Conservation (phyloP, 1,139 yeast genomes). For the Candida pseudoviswanathii region DNA sequence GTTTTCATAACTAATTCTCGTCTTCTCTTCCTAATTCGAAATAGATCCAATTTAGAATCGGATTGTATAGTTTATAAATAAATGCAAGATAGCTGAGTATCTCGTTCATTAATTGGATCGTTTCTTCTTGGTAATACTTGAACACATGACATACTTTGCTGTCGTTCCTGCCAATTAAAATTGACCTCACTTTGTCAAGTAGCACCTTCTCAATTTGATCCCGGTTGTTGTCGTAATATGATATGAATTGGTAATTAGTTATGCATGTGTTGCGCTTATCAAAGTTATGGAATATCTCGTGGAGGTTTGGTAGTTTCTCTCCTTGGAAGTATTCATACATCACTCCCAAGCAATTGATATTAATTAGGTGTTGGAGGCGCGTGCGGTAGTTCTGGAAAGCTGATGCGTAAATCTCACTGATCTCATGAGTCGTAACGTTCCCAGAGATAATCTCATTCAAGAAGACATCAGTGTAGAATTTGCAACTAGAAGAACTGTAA, state of each 20-base stretch:
- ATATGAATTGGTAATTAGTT: conserved; percentile 2
- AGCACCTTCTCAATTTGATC: conserved; percentile 8
- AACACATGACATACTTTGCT: conserved; percentile 16
- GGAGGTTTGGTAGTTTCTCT: not conserved
- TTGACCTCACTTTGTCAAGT: conserved; percentile 7
- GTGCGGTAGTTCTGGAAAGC: conserved; percentile 7
- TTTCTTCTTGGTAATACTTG: conserved; percentile 11
- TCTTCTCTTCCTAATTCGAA: conserved; percentile 24
- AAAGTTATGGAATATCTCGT: not conserved
- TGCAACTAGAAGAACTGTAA: not conserved
- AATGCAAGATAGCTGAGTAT: conserved; percentile 12
- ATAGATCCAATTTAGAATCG: conserved; percentile 35
- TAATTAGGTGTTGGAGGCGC: conserved; percentile 8
- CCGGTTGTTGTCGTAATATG: conserved; percentile 9
- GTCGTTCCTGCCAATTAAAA: not conserved
- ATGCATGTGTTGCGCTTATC: not conserved
- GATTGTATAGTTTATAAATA: conserved; percentile 28
- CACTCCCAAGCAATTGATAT: conserved; percentile 12
- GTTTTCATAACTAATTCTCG: not conserved
- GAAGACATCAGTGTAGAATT: conserved; percentile 12
- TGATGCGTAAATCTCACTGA: conserved; percentile 13
- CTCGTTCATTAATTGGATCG: conserved; percentile 13
- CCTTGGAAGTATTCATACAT: conserved; percentile 9
- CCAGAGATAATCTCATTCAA: conserved; percentile 7
- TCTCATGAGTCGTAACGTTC: conserved; percentile 11